Evolutionary conservation across 768 basidiomycete species (phyloP).

Genomic region (Phylloporus sp.): DNA sequence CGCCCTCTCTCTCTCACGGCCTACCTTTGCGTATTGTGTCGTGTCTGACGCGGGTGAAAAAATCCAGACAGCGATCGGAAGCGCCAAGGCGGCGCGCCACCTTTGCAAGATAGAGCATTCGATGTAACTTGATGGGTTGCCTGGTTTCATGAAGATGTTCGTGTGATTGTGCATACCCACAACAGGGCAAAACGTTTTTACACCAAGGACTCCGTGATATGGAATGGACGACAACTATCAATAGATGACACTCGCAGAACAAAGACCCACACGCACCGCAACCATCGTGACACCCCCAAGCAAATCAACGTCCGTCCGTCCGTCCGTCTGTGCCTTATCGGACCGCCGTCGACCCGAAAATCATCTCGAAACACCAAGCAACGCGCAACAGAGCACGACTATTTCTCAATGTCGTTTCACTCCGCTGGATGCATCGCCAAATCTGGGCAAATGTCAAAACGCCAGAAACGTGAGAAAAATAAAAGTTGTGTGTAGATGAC

Average conservation of each 20-base stretch:
- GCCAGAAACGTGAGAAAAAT: background rate
- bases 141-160: slow-evolving; percentile 1
- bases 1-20: no score
- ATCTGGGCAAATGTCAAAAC: background rate
- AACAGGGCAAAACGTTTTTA: background rate
- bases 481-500: no score
- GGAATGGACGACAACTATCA: slow-evolving; percentile 3
- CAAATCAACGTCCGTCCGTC: background rate
- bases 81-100: slow-evolving; percentile 2
- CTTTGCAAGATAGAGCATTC: background rate
- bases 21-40: background rate
- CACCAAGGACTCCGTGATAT: background rate
- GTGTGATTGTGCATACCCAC: background rate
- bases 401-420: background rate
- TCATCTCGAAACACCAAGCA: background rate
- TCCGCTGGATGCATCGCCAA: no score
- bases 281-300: background rate
- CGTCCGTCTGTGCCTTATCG: no score
- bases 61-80: slow-evolving; percentile 4
- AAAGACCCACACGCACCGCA: background rate
- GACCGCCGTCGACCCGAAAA: background rate
- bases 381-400: background rate
- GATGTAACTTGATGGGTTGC: background rate
- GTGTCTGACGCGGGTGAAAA: no score
- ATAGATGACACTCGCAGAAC: background rate